These are phyloP conservation scores for Aspergillus hiratsukae DNA, from an alignment of 2,329 filamentous ascomycete genomes.

Conservation along the genomic window DNA sequence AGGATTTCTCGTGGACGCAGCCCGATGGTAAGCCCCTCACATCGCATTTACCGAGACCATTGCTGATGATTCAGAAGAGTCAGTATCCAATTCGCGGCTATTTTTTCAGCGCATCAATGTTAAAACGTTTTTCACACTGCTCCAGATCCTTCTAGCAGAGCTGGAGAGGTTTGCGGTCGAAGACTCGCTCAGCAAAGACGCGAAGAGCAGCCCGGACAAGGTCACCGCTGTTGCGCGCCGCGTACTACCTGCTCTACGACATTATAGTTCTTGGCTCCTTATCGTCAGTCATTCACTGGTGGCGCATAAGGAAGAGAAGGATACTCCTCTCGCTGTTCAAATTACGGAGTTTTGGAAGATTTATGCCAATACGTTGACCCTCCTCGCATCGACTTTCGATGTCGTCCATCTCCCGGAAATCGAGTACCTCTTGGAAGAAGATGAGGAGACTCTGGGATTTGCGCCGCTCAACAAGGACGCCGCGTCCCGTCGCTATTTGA, in stretches of 20 bases:
- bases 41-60: not conserved
- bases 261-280: constrained; percentile 66
- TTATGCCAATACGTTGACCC: constrained; percentile 59
- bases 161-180: constrained; percentile 56
- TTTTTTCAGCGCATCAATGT: constrained; percentile 75
- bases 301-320: constrained; percentile 47
- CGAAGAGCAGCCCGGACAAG: constrained; percentile 41
- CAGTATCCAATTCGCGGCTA: constrained; percentile 43
- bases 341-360: constrained; percentile 62
- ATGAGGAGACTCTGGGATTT: constrained; percentile 63
- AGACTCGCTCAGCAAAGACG: constrained; percentile 40
- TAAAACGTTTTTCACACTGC: constrained; percentile 67
- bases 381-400: constrained; percentile 57
- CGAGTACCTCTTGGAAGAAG: constrained; percentile 64
- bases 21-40: constrained; percentile 49
- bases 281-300: constrained; percentile 52
- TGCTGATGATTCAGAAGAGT: constrained; percentile 40
- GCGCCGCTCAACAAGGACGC: constrained; percentile 52
- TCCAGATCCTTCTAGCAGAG: constrained; percentile 66
- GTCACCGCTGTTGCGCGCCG: constrained; percentile 57
- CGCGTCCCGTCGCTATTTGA: constrained; percentile 51
- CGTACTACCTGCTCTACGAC: constrained; percentile 59
- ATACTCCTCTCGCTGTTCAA: constrained; percentile 52
- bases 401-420: constrained; percentile 52
- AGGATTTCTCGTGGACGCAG: constrained; percentile 63